Evolutionary conservation across 768 basidiomycete species (phyloP), one percentile per base, ranked within the genome.

Genomic region (Rhodotorula babjevae): DNA sequence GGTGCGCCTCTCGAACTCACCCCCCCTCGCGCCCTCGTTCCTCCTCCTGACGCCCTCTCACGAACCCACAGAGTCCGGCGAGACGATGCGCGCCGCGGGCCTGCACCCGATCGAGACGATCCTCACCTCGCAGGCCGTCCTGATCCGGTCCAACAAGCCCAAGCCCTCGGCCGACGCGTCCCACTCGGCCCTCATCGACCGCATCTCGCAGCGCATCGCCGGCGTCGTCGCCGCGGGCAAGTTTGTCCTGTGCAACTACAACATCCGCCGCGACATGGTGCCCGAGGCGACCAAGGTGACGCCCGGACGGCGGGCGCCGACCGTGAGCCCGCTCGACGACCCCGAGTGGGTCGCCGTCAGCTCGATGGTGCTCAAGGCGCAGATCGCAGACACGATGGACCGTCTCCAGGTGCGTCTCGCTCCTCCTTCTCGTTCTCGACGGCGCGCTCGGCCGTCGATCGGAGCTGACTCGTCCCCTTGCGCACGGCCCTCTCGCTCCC

Each of bases 11-110:
- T 31, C 18, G 33, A 60, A 19, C 46, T 25, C 58, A 23, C 33
- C 52, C n/a, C 8, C 7, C 42, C 36, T 31, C 15, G n/a, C n/a
- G 61, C 3, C 18, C 9, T 67, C 27, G 42, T 18, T 21, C 36
- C 11, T 6, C 5, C 11, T 23, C 42, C 61, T 57, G 46, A 63
- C 55, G 27, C 21, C 61, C 33, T n/a, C 47, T 9, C 33, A n/a
- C n/a, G n/a, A n/a, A n/a, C 5, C 49, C 61, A 53, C 80, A 94
- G 95, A 98, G 83, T 99, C 95, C 27, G 96, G 96, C 56, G 96
- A 99, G 78, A 99, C 96, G 15, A 99, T 99, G 96, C 91, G 95
- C 47, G 96, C 95, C 36, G 94, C 94, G 0, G 96, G 95, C 50
- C 84, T 98, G 67, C 91, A 91, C 80, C 88, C 95, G 53, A 97